Evolutionary conservation across 768 basidiomycete species (phyloP).

Genomic region (Antrodiella citrinella): DNA sequence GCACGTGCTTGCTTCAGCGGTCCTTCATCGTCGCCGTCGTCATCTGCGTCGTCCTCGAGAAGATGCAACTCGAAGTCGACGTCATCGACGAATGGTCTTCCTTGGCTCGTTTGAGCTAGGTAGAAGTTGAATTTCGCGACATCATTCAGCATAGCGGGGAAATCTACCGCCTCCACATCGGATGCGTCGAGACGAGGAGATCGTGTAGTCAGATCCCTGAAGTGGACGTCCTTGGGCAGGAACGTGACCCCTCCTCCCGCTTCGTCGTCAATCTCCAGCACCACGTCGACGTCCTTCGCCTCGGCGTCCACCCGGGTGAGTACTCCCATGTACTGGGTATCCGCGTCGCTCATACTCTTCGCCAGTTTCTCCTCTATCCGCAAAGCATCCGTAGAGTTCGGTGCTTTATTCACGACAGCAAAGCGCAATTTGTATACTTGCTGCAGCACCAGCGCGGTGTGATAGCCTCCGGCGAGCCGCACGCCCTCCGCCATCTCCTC

Average conservation of each 20-base stretch:
- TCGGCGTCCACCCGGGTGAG: not conserved
- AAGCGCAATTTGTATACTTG: not conserved
- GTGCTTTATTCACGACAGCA: not conserved
- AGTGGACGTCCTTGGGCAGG: not conserved
- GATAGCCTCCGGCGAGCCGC: not conserved
- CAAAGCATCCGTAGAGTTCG: not conserved
- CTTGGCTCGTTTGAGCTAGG: not conserved
- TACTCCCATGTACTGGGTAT: not conserved
- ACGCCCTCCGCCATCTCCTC: not conserved
- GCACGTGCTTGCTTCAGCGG: not conserved
- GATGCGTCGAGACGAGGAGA: slow-evolving; percentile 1
- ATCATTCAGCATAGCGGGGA: slow-evolving; percentile 3
- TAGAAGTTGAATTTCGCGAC: slow-evolving; percentile 4
- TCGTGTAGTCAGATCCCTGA: not conserved
- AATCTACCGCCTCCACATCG: not conserved
- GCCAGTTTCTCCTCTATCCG: not conserved
- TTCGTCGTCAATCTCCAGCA: slow-evolving; percentile 1
- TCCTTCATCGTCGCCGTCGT: not conserved
- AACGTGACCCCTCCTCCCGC: slow-evolving; percentile 1
- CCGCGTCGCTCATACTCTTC: not conserved
- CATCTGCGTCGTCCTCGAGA: not conserved
- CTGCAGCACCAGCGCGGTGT: slow-evolving; percentile 3
- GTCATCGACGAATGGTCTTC: not conserved
- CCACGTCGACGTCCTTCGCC: not conserved
- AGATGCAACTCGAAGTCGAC: not conserved